Evolutionary conservation across 768 basidiomycete species (phyloP).

Genomic region (Krasilnikovozyma curviuscula): DNA sequence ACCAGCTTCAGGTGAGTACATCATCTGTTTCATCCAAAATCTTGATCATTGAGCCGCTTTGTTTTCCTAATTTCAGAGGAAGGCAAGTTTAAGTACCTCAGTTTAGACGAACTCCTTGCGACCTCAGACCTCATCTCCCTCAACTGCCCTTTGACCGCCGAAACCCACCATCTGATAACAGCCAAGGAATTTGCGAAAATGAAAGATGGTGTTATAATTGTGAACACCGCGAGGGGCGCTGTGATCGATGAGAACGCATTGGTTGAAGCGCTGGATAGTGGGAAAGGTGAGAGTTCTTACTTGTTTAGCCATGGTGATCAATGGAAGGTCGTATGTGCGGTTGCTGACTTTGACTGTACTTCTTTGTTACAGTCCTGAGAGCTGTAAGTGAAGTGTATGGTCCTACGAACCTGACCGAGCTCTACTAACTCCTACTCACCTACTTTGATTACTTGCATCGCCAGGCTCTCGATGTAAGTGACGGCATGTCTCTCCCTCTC

Average conservation of each 20-base stretch:
- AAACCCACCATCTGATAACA: conserved; percentile 16
- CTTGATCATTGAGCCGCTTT: too few species aligned
- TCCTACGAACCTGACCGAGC: too few species aligned
- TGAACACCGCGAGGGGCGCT: conserved; percentile 24
- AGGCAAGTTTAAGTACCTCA: conserved; percentile 16
- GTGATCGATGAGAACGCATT: conserved; percentile 25
- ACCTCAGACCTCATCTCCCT: conserved; percentile 19
- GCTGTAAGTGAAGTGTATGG: conserved; percentile 28
- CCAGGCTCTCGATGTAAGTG: conserved; percentile 47
- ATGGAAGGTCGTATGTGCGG: too few species aligned
- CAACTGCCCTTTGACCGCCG: conserved; percentile 19
- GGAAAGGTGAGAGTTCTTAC: conserved; percentile 35
- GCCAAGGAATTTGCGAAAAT: conserved; percentile 19
- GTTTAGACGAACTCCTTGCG: conserved; percentile 20
- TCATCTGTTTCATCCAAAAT: not conserved
- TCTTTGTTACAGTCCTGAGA: conserved; percentile 22
- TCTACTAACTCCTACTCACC: not conserved
- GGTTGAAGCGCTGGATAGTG: conserved; percentile 23
- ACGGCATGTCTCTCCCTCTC: not conserved
- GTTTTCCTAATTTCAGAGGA: too few species aligned
- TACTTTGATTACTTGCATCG: not conserved
- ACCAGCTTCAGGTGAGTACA: conserved; percentile 11
- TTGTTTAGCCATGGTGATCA: too few species aligned
- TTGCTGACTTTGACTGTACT: too few species aligned
- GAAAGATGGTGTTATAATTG: conserved; percentile 22